phyloP scores from a whole-genome alignment of 805 yeast genomes.

The Myxozyma sirexii region DNA sequence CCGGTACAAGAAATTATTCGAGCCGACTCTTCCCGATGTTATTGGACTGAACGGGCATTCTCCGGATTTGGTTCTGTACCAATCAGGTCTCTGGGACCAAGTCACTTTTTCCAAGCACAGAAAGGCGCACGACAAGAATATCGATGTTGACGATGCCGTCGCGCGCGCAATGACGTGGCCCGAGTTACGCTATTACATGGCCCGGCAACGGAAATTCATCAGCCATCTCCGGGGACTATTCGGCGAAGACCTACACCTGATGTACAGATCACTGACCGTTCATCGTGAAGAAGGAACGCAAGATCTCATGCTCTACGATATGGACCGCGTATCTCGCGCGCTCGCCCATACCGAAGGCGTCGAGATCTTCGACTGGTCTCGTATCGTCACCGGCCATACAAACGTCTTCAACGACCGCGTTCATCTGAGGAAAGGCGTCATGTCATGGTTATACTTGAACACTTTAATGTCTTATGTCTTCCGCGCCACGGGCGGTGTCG shows the following conservation, averaged over 20 bases:
- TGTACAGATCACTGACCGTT: slow-evolving; percentile 26
- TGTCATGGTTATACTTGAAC: slow-evolving; percentile 20
- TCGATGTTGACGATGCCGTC: background rate
- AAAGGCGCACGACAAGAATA: background rate
- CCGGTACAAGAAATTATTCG: slow-evolving; percentile 20
- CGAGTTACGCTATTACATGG: slow-evolving; percentile 21
- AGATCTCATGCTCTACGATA: slow-evolving; percentile 18
- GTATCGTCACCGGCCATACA: slow-evolving; percentile 16
- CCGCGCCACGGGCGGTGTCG: slow-evolving; percentile 29
- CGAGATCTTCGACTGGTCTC: slow-evolving; percentile 30
- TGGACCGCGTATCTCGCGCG: slow-evolving; percentile 27
- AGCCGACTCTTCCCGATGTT: slow-evolving; percentile 18
- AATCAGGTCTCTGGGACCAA: slow-evolving; percentile 32
- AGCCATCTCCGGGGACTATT: slow-evolving; percentile 6
- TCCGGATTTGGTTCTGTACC: slow-evolving; percentile 29
- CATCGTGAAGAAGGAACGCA: slow-evolving; percentile 19
- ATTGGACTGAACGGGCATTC: slow-evolving; percentile 19
- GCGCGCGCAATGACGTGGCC: slow-evolving; percentile 25
- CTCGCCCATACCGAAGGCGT: slow-evolving; percentile 11
- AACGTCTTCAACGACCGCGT: slow-evolving; percentile 19
- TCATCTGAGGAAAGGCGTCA: slow-evolving; percentile 20
- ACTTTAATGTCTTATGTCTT: slow-evolving; percentile 27
- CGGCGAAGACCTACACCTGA: slow-evolving; percentile 11
- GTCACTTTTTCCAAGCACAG: slow-evolving; percentile 15
- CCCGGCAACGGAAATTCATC: slow-evolving; percentile 22